Conservation (phyloP, 805 yeast genomes). For the Yarrowia sp. region DNA sequence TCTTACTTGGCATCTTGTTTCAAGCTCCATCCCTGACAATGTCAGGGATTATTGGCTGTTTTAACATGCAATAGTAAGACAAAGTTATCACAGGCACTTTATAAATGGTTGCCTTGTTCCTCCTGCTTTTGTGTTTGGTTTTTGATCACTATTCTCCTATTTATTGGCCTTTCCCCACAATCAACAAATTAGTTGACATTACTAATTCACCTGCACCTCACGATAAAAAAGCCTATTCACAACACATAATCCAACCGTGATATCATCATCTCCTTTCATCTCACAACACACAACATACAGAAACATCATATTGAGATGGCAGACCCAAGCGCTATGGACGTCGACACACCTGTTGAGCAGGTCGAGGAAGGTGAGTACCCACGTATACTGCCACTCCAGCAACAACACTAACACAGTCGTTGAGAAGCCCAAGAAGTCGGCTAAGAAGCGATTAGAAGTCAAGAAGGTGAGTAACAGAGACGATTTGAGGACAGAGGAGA, state of each 20-base stretch:
- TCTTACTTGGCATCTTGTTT: not conserved
- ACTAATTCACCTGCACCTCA: constrained; percentile 1
- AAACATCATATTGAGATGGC: not conserved
- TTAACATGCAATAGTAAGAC: not conserved
- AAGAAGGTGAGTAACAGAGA: constrained; percentile 50
- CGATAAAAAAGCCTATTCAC: not conserved
- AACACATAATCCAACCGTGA: not conserved
- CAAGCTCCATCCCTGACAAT: not conserved
- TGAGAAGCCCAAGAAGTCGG: constrained; percentile 13
- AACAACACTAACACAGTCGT: constrained; percentile 11
- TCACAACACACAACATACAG: not conserved
- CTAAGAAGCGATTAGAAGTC: constrained; percentile 78
- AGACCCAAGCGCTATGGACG: constrained; percentile 21
- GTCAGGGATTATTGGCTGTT: not conserved
- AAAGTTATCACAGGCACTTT: not conserved
- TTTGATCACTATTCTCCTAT: no score
- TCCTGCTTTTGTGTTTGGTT: not conserved
- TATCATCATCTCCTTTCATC: not conserved
- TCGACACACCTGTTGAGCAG: constrained; percentile 24
- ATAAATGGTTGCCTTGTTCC: not conserved
- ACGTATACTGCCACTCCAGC: no score
- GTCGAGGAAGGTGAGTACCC: constrained; percentile 17
- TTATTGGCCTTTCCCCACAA: not conserved
- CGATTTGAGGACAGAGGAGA: not conserved
- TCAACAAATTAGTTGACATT: constrained; percentile 5